Conservation (phyloP, 2,329 filamentous ascomycete genomes). For the Elsinoe australis region DNA sequence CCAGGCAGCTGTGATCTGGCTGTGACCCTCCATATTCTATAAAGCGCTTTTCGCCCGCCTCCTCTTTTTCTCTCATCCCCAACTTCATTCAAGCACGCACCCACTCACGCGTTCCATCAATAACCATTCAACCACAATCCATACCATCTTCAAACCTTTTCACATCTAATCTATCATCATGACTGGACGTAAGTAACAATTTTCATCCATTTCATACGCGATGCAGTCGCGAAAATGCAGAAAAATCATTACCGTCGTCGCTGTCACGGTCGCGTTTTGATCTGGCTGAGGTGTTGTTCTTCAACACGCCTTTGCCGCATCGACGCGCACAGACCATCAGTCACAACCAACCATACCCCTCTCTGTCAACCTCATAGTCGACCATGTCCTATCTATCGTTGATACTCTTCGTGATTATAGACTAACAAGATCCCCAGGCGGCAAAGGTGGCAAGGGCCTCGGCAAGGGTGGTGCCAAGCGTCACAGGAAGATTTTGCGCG, state of each 20-base stretch:
- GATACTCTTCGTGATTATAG: too few species aligned
- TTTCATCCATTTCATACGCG: not conserved
- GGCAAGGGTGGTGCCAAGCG: slow-evolving; percentile 98
- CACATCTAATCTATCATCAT: slow-evolving; percentile 36
- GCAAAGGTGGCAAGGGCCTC: slow-evolving; percentile 95
- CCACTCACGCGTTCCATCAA: slow-evolving; percentile 18
- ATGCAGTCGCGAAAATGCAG: not conserved
- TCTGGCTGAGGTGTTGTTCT: not conserved
- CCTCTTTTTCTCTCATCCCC: slow-evolving; percentile 36
- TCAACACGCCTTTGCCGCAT: slow-evolving; percentile 8
- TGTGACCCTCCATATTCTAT: slow-evolving; percentile 1
- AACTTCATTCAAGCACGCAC: not conserved
- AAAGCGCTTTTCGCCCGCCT: slow-evolving; percentile 10
- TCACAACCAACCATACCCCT: slow-evolving; percentile 9
- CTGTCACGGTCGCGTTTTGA: not conserved
- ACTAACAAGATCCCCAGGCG: slow-evolving; percentile 50
- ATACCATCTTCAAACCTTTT: slow-evolving; percentile 20
- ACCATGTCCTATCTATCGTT: slow-evolving; percentile 5
- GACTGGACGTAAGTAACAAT: slow-evolving; percentile 43
- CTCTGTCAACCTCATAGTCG: slow-evolving; percentile 10
- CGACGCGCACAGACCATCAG: not conserved
- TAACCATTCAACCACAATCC: slow-evolving; percentile 23
- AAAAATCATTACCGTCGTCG: slow-evolving; percentile 11
- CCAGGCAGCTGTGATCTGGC: slow-evolving; percentile 13
- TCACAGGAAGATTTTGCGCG: slow-evolving; percentile 97